These are phyloP conservation scores for Malus sylvestris DNA, from an alignment of 306 rosid species.

Conservation along the genomic window DNA sequence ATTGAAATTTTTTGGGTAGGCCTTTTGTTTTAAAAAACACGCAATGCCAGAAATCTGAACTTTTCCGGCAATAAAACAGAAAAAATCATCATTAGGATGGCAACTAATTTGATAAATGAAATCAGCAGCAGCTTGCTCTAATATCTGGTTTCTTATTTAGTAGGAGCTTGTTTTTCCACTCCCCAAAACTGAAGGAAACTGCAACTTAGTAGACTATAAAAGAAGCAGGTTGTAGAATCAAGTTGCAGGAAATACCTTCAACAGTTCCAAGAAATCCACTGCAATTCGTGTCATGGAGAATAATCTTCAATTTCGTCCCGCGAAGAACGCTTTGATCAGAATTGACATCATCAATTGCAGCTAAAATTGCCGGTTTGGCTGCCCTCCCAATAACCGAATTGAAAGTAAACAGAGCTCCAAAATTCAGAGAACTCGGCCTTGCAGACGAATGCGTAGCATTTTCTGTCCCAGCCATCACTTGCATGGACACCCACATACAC, in stretches of 20 bases:
- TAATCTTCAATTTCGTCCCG: slow-evolving; percentile 28
- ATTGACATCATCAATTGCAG: slow-evolving; percentile 58
- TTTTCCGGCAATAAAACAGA: background rate
- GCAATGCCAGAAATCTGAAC: background rate
- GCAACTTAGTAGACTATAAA: background rate
- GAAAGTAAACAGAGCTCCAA: slow-evolving; percentile 57
- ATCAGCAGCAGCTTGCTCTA: background rate
- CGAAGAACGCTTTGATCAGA: slow-evolving; percentile 42
- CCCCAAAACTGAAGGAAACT: background rate
- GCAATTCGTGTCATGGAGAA: slow-evolving; percentile 52
- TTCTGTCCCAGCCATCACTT: slow-evolving; percentile 39
- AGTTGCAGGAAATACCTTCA: slow-evolving; percentile 48
- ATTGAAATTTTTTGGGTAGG: background rate
- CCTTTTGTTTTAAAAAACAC: background rate
- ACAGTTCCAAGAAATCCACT: slow-evolving; percentile 62
- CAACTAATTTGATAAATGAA: background rate
- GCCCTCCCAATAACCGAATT: slow-evolving; percentile 61
- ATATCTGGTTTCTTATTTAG: background rate
- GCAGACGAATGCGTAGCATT: slow-evolving; percentile 32
- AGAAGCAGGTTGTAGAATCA: slow-evolving; percentile 4
- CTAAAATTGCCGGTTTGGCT: slow-evolving; percentile 44
- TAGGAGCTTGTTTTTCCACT: background rate
- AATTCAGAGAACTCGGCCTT: slow-evolving; percentile 40
- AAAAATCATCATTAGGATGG: background rate
- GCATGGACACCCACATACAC: slow-evolving; percentile 38